Evolutionary conservation across 2,329 filamentous ascomycete genomes (phyloP).

Genomic region (Colletotrichum tamarilloi): DNA sequence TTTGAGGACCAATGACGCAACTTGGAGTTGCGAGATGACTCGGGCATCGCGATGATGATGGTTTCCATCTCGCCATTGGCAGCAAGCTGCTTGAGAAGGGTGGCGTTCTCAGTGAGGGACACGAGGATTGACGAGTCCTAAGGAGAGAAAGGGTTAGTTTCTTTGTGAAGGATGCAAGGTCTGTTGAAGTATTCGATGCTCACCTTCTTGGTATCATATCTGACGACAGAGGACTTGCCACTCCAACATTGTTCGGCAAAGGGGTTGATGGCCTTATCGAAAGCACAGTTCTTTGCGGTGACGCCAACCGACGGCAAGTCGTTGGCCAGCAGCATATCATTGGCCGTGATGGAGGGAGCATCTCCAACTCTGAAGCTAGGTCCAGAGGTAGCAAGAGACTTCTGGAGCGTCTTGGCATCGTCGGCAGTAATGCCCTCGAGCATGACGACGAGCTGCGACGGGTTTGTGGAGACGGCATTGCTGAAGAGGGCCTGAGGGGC

Average conservation of each 20-base stretch:
- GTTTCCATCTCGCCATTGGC: slow-evolving; percentile 65
- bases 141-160: neutral
- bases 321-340: slow-evolving; percentile 53
- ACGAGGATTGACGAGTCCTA: slow-evolving; percentile 50
- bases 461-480: slow-evolving; percentile 44
- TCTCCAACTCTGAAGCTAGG: slow-evolving; percentile 63
- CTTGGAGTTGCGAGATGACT: slow-evolving; percentile 51
- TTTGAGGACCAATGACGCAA: slow-evolving; percentile 53
- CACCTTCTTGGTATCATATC: slow-evolving; percentile 59
- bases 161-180: neutral
- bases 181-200: neutral
- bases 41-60: slow-evolving; percentile 65
- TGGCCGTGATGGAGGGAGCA: slow-evolving; percentile 55
- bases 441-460: slow-evolving; percentile 68
- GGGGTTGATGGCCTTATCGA: slow-evolving; percentile 54
- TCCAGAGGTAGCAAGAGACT: slow-evolving; percentile 52
- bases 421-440: slow-evolving; percentile 65
- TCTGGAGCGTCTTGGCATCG: slow-evolving; percentile 54
- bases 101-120: slow-evolving; percentile 56
- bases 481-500: slow-evolving; percentile 62
- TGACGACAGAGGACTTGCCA: slow-evolving; percentile 53
- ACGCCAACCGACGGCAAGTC: slow-evolving; percentile 54
- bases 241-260: slow-evolving; percentile 58
- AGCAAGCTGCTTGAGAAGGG: slow-evolving; percentile 57
- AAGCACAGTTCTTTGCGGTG: slow-evolving; percentile 49